Base-by-base conservation (phyloP, 805 yeast genomes). In the Saccharomycopsis fibuligera region DNA sequence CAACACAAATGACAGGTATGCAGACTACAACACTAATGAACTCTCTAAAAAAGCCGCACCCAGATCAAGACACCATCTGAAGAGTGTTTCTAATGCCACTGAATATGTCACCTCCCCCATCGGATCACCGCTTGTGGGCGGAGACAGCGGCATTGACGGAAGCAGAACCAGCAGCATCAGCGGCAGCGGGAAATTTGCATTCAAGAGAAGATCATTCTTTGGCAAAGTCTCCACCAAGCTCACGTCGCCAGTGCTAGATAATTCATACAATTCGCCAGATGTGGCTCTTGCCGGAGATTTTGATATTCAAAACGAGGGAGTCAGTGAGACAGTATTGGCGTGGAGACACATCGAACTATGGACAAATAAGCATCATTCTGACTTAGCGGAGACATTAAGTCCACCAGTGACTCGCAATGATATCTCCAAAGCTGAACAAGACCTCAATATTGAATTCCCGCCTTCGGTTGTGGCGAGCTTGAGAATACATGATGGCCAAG, bases 311-410 rank as follows among this genome's bases (percentile, higher is more conserved):
- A 53, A 44, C 43, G 54, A 46, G 25, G 50, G 84, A 79, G 82
- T 85, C 23, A 80, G 91, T 47, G 87, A 90, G 54, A 70, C 76
- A 1, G 71, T 83, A 33, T 75, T 81, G 21, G 85, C 96, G 10
- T 91, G 98, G 98, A 76, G 85, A 54, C 90, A 90, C 59, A 80
- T 91, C 50, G 91, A 86, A 56, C 70, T 78, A 17, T 91, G 97
- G 96, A 70, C 91, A 17, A 73, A 76, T 31, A 77, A 78, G 48
- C 75, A 87, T 64, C 83, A 82, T 55, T 86, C 93, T 1, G 99
- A 91, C 65, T 69, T 93, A 49, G 76, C 74, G 51, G 90, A 86
- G 49, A 81, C 93, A 44, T 67, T 91, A 54, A 80, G 82, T 60
- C 82, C 78, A 45, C 84, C 88, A 25, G 93, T 89, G 54, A 87